Conservation (phyloP, 2,329 filamentous ascomycete genomes). For the Fusarium sp. region DNA sequence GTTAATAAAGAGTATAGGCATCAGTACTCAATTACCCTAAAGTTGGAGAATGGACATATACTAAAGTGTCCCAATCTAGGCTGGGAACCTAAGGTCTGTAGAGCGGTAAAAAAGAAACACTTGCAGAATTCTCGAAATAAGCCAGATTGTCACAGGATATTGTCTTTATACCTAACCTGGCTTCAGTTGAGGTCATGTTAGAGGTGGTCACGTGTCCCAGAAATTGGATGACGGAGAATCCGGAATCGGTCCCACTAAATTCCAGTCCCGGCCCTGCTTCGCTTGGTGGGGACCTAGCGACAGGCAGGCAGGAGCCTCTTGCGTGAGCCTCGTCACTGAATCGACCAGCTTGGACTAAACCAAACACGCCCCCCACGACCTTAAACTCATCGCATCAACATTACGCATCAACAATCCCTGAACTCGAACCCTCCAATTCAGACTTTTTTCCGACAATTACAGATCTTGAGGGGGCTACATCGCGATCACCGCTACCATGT, state of each 20-base stretch:
- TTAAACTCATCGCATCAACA: constrained; percentile 38
- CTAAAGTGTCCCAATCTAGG: too few relatives aligned
- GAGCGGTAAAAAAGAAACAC: too few relatives aligned
- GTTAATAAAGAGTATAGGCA: too few relatives aligned
- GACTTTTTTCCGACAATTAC: background rate
- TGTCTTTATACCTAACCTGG: background rate
- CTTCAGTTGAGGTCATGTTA: background rate
- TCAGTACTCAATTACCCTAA: too few relatives aligned
- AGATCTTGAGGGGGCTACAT: constrained; percentile 12
- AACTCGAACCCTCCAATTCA: background rate
- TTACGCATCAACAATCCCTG: constrained; percentile 23
- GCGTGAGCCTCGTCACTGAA: constrained; percentile 52
- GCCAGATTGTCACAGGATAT: background rate
- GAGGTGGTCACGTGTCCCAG: constrained; percentile 19
- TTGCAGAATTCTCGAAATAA: background rate
- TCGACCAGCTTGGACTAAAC: constrained; percentile 43
- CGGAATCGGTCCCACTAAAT: constrained; percentile 41
- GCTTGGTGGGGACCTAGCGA: constrained; percentile 33
- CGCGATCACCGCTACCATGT: constrained; percentile 66
- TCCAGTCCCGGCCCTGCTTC: constrained; percentile 33
- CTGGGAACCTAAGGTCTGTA: background rate
- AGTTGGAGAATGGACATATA: too few relatives aligned
- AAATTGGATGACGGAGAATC: constrained; percentile 7
- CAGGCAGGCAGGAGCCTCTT: constrained; percentile 56
- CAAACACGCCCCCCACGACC: constrained; percentile 43